A percentile compares a stretch with the other conserved stretches of the same genome.
phyloP scores from a whole-genome alignment of 352 stramenopile genomes.

The Globisporangium canariense region DNA sequence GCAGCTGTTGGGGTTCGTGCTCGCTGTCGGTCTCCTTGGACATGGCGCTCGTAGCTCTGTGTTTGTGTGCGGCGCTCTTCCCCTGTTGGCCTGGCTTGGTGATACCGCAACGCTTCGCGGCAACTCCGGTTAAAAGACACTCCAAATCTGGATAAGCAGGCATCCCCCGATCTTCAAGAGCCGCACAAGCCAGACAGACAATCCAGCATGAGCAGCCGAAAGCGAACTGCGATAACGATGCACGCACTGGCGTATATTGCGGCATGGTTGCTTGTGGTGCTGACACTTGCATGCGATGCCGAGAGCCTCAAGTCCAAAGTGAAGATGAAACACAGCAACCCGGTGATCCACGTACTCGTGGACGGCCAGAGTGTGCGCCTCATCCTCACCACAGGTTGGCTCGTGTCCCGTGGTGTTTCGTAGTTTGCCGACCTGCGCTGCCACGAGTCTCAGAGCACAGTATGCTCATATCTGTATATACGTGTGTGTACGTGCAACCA shows the following conservation, averaged over 20 bases:
- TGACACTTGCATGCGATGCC: neutral
- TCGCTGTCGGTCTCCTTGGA: slow-evolving; percentile 86
- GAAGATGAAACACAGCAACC: slow-evolving; percentile 45
- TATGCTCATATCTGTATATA: neutral
- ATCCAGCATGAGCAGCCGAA: neutral
- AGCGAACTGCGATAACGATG: neutral
- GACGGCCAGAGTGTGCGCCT: slow-evolving; percentile 31
- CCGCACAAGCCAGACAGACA: neutral
- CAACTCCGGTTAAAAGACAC: no score
- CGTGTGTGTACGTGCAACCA: slow-evolving; percentile 3
- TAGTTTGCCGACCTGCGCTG: no score
- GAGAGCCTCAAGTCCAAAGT: slow-evolving; percentile 17
- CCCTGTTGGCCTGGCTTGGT: no score
- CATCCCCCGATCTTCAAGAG: neutral
- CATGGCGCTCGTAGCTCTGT: slow-evolving; percentile 27
- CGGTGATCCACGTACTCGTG: slow-evolving; percentile 31
- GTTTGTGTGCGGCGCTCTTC: no score
- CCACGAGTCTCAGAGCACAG: neutral
- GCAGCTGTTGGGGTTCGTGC: slow-evolving; percentile 74
- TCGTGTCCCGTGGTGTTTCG: neutral
- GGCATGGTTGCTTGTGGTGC: neutral
- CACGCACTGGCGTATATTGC: neutral
- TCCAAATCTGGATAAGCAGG: no score
- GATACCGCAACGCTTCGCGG: slow-evolving; percentile 1
- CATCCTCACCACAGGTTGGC: slow-evolving; percentile 36